phyloP scores from a whole-genome alignment of 257 asterid genomes.

The Handroanthus guayacan region DNA sequence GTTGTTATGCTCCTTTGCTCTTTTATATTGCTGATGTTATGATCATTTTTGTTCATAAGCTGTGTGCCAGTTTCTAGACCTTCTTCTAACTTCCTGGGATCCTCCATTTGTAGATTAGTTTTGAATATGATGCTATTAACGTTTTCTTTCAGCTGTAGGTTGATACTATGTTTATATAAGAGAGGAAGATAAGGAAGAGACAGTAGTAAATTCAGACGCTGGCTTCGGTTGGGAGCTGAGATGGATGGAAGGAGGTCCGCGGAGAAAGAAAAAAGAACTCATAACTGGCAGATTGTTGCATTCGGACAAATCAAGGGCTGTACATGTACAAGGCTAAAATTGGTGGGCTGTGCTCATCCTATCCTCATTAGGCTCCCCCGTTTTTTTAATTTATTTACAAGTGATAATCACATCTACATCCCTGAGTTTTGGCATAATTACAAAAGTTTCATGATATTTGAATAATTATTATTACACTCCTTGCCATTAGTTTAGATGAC shows the following conservation, averaged over 20 bases:
- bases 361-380: not conserved
- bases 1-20: conserved; percentile 18
- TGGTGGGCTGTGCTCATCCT: not conserved
- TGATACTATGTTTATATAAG: conserved; percentile 27
- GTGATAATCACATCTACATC: too few relatives aligned
- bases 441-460: too few relatives aligned
- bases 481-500: too few relatives aligned
- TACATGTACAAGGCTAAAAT: not conserved
- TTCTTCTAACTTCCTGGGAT: conserved; percentile 48
- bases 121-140: not conserved
- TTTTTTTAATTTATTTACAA: not conserved
- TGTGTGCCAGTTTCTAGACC: conserved; percentile 41
- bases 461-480: too few relatives aligned
- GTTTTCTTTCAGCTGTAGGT: not conserved
- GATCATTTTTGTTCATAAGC: conserved; percentile 31
- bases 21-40: conserved; percentile 14
- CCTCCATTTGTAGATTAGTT: conserved; percentile 35
- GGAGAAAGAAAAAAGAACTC: not conserved
- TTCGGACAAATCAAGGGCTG: conserved; percentile 34
- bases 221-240: conserved; percentile 40
- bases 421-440: too few relatives aligned
- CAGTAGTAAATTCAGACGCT: conserved; percentile 37
- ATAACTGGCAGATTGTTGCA: conserved; percentile 18
- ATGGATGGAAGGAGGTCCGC: conserved; percentile 15
- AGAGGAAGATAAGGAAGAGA: conserved; percentile 8